Evolutionary conservation across 352 stramenopile species (phyloP), one percentile per base, ranked within the genome.

Genomic region (Globisporangium uncinulatum): DNA sequence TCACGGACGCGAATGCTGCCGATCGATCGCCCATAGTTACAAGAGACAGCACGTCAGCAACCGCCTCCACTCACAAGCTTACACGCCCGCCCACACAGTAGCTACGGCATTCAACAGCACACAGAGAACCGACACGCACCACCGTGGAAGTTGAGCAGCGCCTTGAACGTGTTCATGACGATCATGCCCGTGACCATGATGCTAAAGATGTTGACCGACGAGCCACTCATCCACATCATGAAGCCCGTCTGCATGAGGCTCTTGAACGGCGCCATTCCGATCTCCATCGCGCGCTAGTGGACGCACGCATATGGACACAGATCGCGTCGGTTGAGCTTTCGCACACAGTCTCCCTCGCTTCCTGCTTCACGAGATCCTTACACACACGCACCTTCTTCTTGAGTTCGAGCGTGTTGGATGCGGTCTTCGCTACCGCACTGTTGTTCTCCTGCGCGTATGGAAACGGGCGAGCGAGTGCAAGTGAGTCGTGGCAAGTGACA

Each of bases 141-240:
- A 29, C 64, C 72, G 57, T 88, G 74, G 49, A 96, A 79, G 58
- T 84, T 86, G 55, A 96, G 86, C 57, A 97, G 73, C 34, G 86
- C 91, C 76, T 97, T 97, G 70, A 92, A 60, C 10, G 89, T 95
- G 70, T 95, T 96, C 76, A 94, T 89, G 55, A 97, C 70, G 64
- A 95, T 94, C 87, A 96, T 97, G 57, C 73, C 89, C 7, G 86
- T 96, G 70, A 97, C 92, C 89, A 97, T 97, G 72, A 97, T 97
- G 59, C 83, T 96, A 69, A 97, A 97, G 61, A 98, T 98, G 71
- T 97, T 96, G 65, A 98, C 89, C 49, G 87, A 88, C 59, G 89
- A 94, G 56, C 92, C 92, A 54, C 83, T 95, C 92, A 98, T 98
- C 87, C 91, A 98, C 86, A 98, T 97, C 92, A 98, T 98, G 67